Conservation (phyloP, 176 grass and related monocot species). For the Musa troglodytarum region DNA sequence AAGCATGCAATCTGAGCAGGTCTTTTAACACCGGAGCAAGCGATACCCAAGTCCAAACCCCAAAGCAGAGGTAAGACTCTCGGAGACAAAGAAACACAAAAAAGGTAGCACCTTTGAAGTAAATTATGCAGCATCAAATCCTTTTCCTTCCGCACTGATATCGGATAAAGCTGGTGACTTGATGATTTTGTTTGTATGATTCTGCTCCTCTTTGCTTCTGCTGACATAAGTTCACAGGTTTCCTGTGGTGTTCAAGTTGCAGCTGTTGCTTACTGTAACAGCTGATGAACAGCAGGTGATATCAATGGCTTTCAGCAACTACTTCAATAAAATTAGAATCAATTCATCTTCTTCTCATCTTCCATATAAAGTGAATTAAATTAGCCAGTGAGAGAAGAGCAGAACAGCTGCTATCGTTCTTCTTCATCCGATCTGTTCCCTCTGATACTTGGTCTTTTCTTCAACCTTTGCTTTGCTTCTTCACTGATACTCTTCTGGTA, state of each 20-base stretch:
- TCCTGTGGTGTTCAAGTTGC: background rate
- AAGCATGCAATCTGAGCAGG: background rate
- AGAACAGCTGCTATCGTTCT: too few species aligned
- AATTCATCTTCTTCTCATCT: background rate
- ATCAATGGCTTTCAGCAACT: background rate
- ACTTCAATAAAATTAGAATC: background rate
- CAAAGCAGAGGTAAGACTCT: background rate
- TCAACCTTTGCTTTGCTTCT: background rate
- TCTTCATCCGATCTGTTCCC: too few species aligned
- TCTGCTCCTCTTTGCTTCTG: background rate
- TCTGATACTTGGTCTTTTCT: too few species aligned
- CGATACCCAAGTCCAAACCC: background rate
- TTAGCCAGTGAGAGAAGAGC: too few species aligned
- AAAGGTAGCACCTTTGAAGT: background rate
- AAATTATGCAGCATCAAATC: background rate
- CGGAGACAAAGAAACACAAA: background rate
- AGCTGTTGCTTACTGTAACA: background rate
- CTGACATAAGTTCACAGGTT: background rate
- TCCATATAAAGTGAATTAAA: too few species aligned
- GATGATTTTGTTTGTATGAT: background rate
- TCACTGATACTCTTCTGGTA: background rate
- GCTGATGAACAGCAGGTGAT: background rate
- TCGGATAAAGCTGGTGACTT: background rate
- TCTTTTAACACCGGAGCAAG: background rate
- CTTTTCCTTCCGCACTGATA: background rate